Base-by-base conservation (phyloP, 1,139 yeast species). In the Nakaseomyces kungkrabaensis region DNA sequence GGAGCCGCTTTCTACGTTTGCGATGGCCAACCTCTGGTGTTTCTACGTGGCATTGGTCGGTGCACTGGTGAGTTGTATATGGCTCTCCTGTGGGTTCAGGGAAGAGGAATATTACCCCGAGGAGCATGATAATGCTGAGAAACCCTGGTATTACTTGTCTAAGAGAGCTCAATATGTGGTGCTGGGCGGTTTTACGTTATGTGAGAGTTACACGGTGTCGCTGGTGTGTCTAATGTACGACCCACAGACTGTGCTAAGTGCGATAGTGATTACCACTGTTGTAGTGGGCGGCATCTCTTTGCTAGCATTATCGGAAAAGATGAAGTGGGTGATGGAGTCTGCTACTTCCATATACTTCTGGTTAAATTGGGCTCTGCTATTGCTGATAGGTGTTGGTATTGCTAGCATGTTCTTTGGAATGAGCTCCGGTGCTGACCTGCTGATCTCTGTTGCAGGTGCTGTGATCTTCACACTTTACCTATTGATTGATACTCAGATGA, bases 281-380 rank as follows among this genome's bases (percentile, higher is more conserved):
- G 77, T 88, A 5, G 88, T 88, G 55, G 68, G 80, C 31, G 95
- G 95, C 0, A 78, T 88, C 52, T 82, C 95, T 0, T 48, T 79
- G 27, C 82, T 87, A 68, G 92, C 96, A 4, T 72, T 84, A 67
- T 95, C 88, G 65, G 77, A 90, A n/a, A 82, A 79, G 62, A 85
- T 85, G 61, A 95, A 87, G 64, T 81, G 85, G 62, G 77, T 83
- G 10, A 75, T 84, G 51, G 82, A 89, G 82, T 80, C 81, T 53
- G 84, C 88, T 17, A 75, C 74, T 43, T 58, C 63, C n/a, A 55
- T 65, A 11, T 63, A 64, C 51, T 63, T 59, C 49, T 64, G 67
- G 67, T 70, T 82, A 50, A 78, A 80, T 38, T 74, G 78, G 63
- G 78, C 77, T 1, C 65, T 88, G 36, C 83, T 88, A 79, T 77